A percentile compares a stretch with the other conserved stretches of the same genome.
Conservation (phyloP, 495 filamentous ascomycete species). For the Aeminium ludgeri region DNA sequence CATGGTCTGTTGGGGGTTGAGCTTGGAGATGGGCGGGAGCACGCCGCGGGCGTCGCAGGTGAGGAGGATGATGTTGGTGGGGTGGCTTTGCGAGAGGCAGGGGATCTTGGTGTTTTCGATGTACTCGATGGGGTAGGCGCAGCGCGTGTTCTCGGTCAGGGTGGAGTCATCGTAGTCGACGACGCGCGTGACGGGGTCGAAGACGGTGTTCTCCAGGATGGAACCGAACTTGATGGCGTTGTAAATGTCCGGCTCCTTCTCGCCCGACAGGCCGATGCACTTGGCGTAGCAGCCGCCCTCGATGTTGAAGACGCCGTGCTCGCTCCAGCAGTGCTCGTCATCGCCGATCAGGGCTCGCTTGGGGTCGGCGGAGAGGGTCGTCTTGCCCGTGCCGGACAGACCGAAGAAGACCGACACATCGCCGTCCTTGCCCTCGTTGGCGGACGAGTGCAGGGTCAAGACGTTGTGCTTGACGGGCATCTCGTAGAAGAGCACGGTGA, state of each 20-base stretch:
- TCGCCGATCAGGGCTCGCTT: constrained; percentile 94
- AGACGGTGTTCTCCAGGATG: constrained; percentile 96
- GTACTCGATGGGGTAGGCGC: constrained; percentile 97
- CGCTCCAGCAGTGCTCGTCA: constrained; percentile 99
- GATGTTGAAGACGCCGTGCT: constrained; percentile 95
- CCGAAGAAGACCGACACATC: constrained; percentile 99
- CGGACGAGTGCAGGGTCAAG: constrained; percentile 87
- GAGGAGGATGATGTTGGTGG: constrained; percentile 91
- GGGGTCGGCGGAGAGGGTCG: constrained; percentile 88
- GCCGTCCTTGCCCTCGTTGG: constrained; percentile 72
- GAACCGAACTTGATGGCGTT: constrained; percentile 92
- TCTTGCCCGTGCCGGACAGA: constrained; percentile 96
- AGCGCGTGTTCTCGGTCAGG: constrained; percentile 94
- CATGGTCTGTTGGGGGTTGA: constrained; percentile 91
- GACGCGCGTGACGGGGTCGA: constrained; percentile 71
- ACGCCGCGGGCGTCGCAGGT: constrained; percentile 97
- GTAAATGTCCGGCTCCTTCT: constrained; percentile 98
- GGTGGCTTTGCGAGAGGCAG: constrained; percentile 72
- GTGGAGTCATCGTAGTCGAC: constrained; percentile 93
- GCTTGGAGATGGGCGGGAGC: constrained; percentile 93
- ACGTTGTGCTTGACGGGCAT: constrained; percentile 99
- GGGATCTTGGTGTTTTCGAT: constrained; percentile 98
- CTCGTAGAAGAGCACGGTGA: constrained; percentile 98
- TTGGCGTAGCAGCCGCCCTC: constrained; percentile 99
- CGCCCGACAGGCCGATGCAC: constrained; percentile 89